Evolutionary conservation across 495 filamentous ascomycete species (phyloP), one percentile per base, ranked within the genome.

Genomic region (Aspergillus sclerotioniger): DNA sequence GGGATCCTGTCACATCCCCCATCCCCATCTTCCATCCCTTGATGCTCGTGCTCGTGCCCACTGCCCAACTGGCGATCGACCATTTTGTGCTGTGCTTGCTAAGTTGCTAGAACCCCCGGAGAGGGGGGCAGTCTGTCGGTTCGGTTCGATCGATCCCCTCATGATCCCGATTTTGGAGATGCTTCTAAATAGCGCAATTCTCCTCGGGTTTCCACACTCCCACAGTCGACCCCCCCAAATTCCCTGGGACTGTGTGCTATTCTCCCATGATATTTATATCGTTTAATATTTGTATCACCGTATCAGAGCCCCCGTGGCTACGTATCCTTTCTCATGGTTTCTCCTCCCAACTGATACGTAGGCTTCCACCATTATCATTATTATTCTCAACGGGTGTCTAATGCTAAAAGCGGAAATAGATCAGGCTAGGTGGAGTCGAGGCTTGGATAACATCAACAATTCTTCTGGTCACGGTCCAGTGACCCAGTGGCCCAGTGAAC

Each of bases 81-180:
- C 3, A n/a, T 13, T 35, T 35, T 8, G 33, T 35, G 33, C 33
- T 35, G 33, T 8, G 8, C 9, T 13, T 35, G 33, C 31, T 33
- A 13, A 12, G 35, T 3, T 12, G 9, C 37, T 12, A 7, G 37
- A 41, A 41, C 37, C 37, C 37, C 37, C 37, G 37, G 37, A n/a
- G n/a, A n/a, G n/a, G 37, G 37, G 25, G 25, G 25, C 25, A 25
- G 25, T 25, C 25, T 3, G 2, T 41, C 37, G n/a, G 37, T n/a
- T 41, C 37, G 37, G 37, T 41, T 41, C 37, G 37, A 41, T 41
- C 37, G 37, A 41, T 41, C 37, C 37, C 37, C 37, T 41, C 37
- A 1, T 41, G 37, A 41, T 41, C 37, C 33, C 37, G 37, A 41
- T 41, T 41, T 41, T 41, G 37, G 37, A 41, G 37, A 41, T 41